Conservation (phyloP, 805 yeast genomes). For the Candida andamanensis region DNA sequence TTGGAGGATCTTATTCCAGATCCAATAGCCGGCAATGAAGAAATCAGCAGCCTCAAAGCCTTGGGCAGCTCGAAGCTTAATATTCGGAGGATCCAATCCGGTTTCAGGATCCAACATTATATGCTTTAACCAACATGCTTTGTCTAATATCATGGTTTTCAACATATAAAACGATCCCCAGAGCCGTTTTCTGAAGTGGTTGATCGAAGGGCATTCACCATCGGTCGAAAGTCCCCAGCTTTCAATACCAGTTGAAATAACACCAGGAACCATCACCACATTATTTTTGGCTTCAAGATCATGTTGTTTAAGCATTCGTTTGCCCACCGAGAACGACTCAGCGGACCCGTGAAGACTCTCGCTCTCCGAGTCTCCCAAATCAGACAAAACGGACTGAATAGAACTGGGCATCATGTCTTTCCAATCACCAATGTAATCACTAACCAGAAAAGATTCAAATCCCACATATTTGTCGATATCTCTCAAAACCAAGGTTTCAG, state of each 20-base stretch:
- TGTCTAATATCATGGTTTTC: conserved; percentile 85
- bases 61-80: conserved; percentile 82
- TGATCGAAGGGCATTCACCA: conserved; percentile 73
- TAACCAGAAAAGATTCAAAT: conserved; percentile 46
- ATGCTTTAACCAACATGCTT: conserved; percentile 90
- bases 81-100: conserved; percentile 85
- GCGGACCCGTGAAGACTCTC: conserved; percentile 48
- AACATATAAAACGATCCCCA: conserved; percentile 99
- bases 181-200: conserved; percentile 82
- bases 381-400: conserved; percentile 54
- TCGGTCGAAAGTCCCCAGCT: conserved; percentile 82
- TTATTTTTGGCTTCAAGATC: conserved; percentile 61
- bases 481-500: conserved; percentile 34
- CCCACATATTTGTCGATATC: conserved; percentile 48
- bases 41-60: conserved; percentile 97
- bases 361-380: conserved; percentile 38
- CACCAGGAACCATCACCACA: conserved; percentile 93
- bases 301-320: conserved; percentile 45
- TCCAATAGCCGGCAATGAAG: conserved; percentile 97
- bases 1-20: conserved; percentile 95
- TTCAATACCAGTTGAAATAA: conserved; percentile 90
- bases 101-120: conserved; percentile 85
- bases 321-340: conserved; percentile 88
- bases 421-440: conserved; percentile 58
- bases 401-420: conserved; percentile 65